Base-by-base conservation (phyloP, 2,329 filamentous ascomycete species). In the Botrytis porri region DNA sequence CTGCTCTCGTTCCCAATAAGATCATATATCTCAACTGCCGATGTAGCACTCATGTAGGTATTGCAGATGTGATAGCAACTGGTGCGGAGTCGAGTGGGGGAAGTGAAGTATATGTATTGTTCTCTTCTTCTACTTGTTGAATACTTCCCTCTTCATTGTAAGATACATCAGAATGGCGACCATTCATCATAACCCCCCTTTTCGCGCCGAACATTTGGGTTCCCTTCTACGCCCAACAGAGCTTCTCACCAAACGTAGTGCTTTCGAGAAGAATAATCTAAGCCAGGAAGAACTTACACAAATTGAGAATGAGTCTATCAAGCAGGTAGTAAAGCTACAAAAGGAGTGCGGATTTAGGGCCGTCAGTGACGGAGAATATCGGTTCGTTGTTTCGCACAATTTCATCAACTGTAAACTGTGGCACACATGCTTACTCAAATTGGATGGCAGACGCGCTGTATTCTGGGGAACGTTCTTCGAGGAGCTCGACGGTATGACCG, bases 131-230 rank as follows among this genome's bases (percentile, higher is more conserved):
- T 66, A 14, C 45, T 35, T 29, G 14, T 51, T 66, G 25, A 35
- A 54, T 39, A 29, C 18, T 29, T 54, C 5, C 9, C 7, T 41
- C n/a, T 41, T 8, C 10, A 32, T 6, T 32, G 1, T 37, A 22
- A 41, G 29, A 18, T 41, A 67, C n/a, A 57, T 37, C 62, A 72
- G 71, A 60, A 76, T 75, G 75, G 41, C 72, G 35, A 69, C 57
- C 22, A 32, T 73, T 29, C 76, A 78, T 65, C 75, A 72, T 32
- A 77, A 73, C 32, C 77, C 77, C 57, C 89, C 89, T 63, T 91
- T 90, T 83, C 84, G 89, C 77, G 89, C 89, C 70, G 89, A 91
- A 82, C 89, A 91, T 78, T 82, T 90, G 69, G 89, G 89, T 70
- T 90, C 88, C n/a, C 83, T 91, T 54, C 85, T 90, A 45, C 87